phyloP scores from a whole-genome alignment of 192 early-diverging fungal species.

The Gryganskiella cystojenkinii region DNA sequence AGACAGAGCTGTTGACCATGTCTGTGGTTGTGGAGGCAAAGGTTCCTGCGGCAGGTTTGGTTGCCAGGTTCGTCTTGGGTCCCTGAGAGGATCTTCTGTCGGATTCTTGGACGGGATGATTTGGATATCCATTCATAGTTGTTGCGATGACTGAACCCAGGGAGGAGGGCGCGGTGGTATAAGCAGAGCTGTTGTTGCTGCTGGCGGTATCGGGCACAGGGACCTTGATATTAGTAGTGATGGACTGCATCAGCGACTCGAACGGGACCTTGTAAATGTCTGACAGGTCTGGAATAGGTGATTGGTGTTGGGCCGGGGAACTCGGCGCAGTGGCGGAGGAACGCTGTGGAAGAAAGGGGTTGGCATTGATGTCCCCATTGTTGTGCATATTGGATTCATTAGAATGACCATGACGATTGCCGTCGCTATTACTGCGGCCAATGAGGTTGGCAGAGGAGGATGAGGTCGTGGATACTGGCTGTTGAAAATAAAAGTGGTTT shows the following conservation, averaged over 20 bases:
- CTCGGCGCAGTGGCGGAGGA: not conserved
- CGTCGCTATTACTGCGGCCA: conserved; percentile 10
- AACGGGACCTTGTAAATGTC: conserved; percentile 31
- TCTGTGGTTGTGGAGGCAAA: conserved; percentile 17
- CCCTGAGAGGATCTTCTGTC: conserved; percentile 13
- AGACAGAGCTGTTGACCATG: not conserved
- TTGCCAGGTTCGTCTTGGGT: conserved; percentile 35
- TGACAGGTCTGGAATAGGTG: not conserved
- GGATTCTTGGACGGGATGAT: no score
- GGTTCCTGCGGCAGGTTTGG: conserved; percentile 24
- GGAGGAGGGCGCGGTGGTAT: not conserved
- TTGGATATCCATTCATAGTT: no score
- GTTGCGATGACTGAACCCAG: no score
- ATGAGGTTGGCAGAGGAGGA: not conserved
- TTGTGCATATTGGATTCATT: not conserved
- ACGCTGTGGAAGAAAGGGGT: not conserved
- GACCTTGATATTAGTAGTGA: conserved; percentile 28
- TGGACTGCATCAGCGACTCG: not conserved
- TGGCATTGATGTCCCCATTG: not conserved
- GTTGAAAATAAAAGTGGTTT: no score
- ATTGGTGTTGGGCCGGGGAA: not conserved
- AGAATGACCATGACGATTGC: not conserved
- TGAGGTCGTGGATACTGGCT: no score
- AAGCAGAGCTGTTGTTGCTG: not conserved
- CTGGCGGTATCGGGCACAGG: conserved; percentile 11